Evolutionary conservation across 768 basidiomycete genomes (phyloP).

Genomic region (Lanmaoa pseudosensibilis): DNA sequence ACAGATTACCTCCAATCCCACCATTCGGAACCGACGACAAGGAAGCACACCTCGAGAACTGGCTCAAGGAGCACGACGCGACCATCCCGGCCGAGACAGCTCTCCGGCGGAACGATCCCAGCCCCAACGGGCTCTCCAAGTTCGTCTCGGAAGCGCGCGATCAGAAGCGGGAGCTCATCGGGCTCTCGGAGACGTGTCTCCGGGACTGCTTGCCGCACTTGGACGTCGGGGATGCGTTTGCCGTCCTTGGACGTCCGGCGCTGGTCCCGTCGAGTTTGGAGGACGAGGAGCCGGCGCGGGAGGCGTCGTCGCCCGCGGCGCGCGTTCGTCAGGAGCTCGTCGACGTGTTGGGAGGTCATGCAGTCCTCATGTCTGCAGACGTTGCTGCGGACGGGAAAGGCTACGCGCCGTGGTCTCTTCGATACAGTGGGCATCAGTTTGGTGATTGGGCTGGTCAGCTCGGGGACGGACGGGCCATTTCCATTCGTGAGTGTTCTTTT

Average conservation of each 20-base stretch:
- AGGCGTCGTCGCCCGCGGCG: conserved; percentile 31
- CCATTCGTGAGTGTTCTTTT: conserved; percentile 52
- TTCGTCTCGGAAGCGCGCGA: conserved; percentile 52
- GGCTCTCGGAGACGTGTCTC: conserved; percentile 65
- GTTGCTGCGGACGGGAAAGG: conserved; percentile 33
- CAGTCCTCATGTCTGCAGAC: conserved; percentile 53
- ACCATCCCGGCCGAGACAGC: conserved; percentile 27
- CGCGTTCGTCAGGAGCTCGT: conserved; percentile 67
- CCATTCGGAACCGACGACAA: conserved; percentile 53
- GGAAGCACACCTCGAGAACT: conserved; percentile 68
- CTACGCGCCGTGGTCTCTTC: conserved; percentile 72
- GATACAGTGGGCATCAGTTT: conserved; percentile 92
- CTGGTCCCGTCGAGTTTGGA: conserved; percentile 36
- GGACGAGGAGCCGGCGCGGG: conserved; percentile 27
- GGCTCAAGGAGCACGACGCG: conserved; percentile 70
- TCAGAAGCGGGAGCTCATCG: conserved; percentile 61
- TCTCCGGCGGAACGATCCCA: background rate
- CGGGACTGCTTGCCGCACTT: conserved; percentile 80
- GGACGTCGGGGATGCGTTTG: conserved; percentile 83
- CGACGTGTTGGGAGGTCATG: conserved; percentile 79
- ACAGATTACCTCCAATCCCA: conserved; percentile 59
- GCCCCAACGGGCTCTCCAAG: conserved; percentile 39
- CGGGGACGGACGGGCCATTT: conserved; percentile 95
- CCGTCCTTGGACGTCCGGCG: conserved; percentile 59
- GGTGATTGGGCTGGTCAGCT: conserved; percentile 91